phyloP scores from a whole-genome alignment of 2,329 filamentous ascomycete genomes.

The Aspergillus felis region DNA sequence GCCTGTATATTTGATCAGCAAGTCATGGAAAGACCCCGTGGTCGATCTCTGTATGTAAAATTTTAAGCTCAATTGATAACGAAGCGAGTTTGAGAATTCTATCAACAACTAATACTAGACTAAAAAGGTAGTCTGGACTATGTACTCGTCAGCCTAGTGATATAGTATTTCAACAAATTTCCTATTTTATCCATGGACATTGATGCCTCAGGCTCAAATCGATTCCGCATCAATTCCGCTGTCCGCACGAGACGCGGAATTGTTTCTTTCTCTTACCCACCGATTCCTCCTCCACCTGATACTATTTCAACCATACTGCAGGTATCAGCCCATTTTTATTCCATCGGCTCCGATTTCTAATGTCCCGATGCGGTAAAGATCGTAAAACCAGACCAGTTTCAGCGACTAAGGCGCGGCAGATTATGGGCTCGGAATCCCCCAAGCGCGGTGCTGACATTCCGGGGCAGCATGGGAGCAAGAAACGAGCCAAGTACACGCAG shows the following conservation, averaged over 20 bases:
- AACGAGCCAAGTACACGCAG: conserved; percentile 35
- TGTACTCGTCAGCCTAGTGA: too few relatives aligned
- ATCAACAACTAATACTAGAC: too few relatives aligned
- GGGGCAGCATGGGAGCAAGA: conserved; percentile 22
- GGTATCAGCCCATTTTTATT: neutral
- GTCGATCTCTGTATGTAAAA: neutral
- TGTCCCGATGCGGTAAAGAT: neutral
- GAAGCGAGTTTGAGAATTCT: neutral
- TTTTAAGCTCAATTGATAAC: neutral
- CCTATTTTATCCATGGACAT: too few relatives aligned
- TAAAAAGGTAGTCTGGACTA: too few relatives aligned
- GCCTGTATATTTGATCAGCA: neutral
- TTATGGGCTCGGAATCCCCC: conserved; percentile 9
- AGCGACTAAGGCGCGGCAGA: neutral
- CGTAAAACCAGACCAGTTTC: neutral
- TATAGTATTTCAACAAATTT: too few relatives aligned
- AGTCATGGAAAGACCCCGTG: neutral
- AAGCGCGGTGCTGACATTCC: conserved; percentile 5
- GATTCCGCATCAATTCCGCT: neutral
- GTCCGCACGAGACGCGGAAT: conserved; percentile 4
- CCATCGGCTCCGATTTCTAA: neutral
- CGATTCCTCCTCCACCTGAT: neutral
- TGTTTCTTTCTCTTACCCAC: neutral
- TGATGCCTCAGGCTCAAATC: neutral
- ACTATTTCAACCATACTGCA: neutral